phyloP scores from a whole-genome alignment of 495 filamentous ascomycete species.

The Cladorrhinum samala region DNA sequence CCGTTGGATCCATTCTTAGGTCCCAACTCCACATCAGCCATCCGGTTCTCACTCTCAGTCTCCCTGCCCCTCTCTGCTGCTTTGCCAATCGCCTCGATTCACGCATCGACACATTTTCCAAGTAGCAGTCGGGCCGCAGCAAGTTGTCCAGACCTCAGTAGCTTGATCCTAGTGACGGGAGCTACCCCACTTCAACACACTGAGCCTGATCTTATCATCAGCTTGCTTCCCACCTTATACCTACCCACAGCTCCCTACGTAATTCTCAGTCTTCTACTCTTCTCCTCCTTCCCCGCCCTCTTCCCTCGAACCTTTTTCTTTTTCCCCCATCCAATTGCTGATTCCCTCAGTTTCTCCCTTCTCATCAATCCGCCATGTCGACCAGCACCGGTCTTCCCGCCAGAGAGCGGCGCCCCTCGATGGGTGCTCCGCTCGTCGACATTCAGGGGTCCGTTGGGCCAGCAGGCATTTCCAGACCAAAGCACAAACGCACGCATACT shows the following conservation, averaged over 20 bases:
- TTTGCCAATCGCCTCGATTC: too few species aligned
- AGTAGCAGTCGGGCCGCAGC: neutral
- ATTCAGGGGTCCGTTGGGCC: slow-evolving; percentile 76
- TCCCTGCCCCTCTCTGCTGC: too few species aligned
- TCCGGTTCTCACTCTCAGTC: too few species aligned
- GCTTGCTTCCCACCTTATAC: neutral
- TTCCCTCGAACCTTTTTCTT: neutral
- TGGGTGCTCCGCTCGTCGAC: slow-evolving; percentile 73
- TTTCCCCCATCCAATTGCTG: neutral
- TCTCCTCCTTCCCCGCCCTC: neutral
- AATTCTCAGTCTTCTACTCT: neutral
- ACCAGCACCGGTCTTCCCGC: slow-evolving; percentile 29
- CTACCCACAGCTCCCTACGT: too few species aligned
- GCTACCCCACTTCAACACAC: slow-evolving; percentile 3
- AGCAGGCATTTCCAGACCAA: slow-evolving; percentile 65
- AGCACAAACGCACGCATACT: slow-evolving; percentile 91
- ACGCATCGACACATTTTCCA: neutral
- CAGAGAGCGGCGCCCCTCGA: slow-evolving; percentile 62
- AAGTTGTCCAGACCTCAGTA: neutral
- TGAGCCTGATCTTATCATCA: slow-evolving; percentile 1
- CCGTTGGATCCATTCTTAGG: too few species aligned
- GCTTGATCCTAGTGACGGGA: neutral
- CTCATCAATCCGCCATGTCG: slow-evolving; percentile 25
- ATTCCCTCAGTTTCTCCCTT: neutral
- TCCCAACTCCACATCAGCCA: too few species aligned